These are phyloP conservation scores for Aspergillus arachidicola DNA, from an alignment of 2,329 filamentous ascomycete species.

Conservation along the genomic window DNA sequence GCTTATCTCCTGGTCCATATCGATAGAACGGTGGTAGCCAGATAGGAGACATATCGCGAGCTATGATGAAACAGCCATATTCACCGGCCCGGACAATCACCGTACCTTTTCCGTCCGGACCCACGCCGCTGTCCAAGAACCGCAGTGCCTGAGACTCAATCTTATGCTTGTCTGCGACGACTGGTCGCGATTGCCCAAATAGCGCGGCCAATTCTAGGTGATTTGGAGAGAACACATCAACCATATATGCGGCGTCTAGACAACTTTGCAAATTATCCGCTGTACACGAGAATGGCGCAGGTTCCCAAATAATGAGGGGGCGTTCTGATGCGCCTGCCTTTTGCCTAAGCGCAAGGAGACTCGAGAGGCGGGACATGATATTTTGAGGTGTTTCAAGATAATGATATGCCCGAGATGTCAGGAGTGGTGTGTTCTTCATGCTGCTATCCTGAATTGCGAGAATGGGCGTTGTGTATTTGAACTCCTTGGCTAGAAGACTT, in stretches of 20 bases:
- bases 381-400: constrained; percentile 23
- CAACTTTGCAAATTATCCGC: constrained; percentile 24
- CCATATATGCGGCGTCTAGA: constrained; percentile 19
- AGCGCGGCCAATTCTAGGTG: constrained; percentile 38
- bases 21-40: constrained; percentile 36
- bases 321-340: constrained; percentile 13
- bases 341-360: constrained; percentile 22
- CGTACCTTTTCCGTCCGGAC: constrained; percentile 16
- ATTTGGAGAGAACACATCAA: constrained; percentile 43
- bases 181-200: constrained; percentile 12
- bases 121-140: constrained; percentile 19
- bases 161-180: not conserved
- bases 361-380: constrained; percentile 11
- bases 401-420: constrained; percentile 20
- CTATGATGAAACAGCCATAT: constrained; percentile 29
- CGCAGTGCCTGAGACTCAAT: constrained; percentile 18
- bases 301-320: constrained; percentile 29
- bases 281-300: constrained; percentile 24
- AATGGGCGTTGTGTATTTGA: constrained; percentile 26
- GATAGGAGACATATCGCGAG: constrained; percentile 6
- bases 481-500: constrained; percentile 22
- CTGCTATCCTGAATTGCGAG: constrained; percentile 16
- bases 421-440: constrained; percentile 10
- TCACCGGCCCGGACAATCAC: constrained; percentile 37
- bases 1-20: not conserved